Conservation (phyloP, 108 stramenopile genomes). For the Fragilaria radians region DNA sequence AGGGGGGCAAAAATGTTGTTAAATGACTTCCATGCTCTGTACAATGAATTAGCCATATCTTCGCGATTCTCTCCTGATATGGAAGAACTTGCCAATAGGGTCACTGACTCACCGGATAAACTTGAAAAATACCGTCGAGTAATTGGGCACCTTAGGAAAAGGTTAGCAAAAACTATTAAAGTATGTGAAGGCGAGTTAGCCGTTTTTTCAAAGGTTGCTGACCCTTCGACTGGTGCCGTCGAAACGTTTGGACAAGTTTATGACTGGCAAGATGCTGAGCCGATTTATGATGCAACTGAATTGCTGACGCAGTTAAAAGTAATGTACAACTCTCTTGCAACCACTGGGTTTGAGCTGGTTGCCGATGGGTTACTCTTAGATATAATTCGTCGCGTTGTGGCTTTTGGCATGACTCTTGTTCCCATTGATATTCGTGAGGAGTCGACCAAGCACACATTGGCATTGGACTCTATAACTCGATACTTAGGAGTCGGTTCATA, state of each 20-base stretch:
- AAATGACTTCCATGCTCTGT: conserved; percentile 61
- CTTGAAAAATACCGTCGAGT: conserved; percentile 80
- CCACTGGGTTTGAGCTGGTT: conserved; percentile 79
- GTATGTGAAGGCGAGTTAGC: conserved; percentile 49
- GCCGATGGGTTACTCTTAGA: conserved; percentile 90
- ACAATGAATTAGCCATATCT: conserved; percentile 62
- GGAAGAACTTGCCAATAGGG: conserved; percentile 38
- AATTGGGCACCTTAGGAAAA: conserved; percentile 63
- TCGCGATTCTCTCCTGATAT: conserved; percentile 56
- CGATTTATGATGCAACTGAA: conserved; percentile 58
- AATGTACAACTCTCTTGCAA: conserved; percentile 76
- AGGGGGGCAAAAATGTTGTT: conserved; percentile 80
- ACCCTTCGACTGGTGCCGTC: conserved; percentile 7
- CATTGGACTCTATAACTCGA: conserved; percentile 91
- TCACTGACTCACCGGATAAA: conserved; percentile 37
- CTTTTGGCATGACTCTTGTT: conserved; percentile 89
- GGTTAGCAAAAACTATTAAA: conserved; percentile 63
- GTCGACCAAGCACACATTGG: conserved; percentile 82
- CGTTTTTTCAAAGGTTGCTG: conserved; percentile 9
- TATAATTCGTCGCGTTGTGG: conserved; percentile 83
- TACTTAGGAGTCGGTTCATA: conserved; percentile 90
- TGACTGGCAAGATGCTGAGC: conserved; percentile 56
- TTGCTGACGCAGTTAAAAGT: conserved; percentile 72
- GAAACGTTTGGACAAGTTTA: conserved; percentile 18
- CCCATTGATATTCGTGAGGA: conserved; percentile 96